phyloP scores from a whole-genome alignment of 352 stramenopile species.

The Globisporangium heterothallicum region DNA sequence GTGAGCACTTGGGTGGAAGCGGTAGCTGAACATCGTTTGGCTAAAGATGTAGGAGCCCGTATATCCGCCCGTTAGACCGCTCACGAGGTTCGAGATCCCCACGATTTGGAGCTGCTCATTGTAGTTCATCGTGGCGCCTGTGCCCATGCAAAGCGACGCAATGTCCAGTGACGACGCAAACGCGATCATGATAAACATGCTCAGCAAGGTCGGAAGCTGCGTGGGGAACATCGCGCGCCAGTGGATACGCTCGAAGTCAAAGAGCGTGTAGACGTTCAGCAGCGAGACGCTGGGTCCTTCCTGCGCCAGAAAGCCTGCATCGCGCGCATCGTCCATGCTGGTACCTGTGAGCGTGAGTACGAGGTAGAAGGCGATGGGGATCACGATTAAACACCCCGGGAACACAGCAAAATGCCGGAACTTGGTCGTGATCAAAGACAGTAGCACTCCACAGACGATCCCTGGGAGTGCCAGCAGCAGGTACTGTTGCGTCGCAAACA shows the following conservation, averaged over 20 bases:
- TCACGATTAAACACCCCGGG: conserved; percentile 38
- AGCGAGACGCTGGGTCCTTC: conserved; percentile 26
- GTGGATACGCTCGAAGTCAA: conserved; percentile 66
- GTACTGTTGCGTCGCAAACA: conserved; percentile 47
- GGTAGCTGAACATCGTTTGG: conserved; percentile 88
- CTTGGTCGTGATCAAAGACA: conserved; percentile 66
- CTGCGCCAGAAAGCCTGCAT: conserved; percentile 78
- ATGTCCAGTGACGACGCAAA: conserved; percentile 94
- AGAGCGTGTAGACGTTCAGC: conserved; percentile 52
- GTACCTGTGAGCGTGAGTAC: conserved; percentile 58
- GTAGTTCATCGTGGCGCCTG: conserved; percentile 88
- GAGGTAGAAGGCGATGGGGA: conserved; percentile 85
- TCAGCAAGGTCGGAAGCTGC: conserved; percentile 67
- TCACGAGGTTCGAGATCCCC: conserved; percentile 90
- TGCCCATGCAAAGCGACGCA: conserved; percentile 93
- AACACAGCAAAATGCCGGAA: conserved; percentile 68
- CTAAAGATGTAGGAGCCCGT: conserved; percentile 93
- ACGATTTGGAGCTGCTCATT: conserved; percentile 93
- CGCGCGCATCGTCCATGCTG: conserved; percentile 84
- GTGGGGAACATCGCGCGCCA: conserved; percentile 69
- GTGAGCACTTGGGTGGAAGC: conserved; percentile 39
- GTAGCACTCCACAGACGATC: conserved; percentile 56
- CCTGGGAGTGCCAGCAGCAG: conserved; percentile 79
- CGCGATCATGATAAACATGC: conserved; percentile 94
- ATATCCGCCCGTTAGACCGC: conserved; percentile 80